Base-by-base conservation (phyloP, 257 asterid genomes). In the Agastache rugosa region DNA sequence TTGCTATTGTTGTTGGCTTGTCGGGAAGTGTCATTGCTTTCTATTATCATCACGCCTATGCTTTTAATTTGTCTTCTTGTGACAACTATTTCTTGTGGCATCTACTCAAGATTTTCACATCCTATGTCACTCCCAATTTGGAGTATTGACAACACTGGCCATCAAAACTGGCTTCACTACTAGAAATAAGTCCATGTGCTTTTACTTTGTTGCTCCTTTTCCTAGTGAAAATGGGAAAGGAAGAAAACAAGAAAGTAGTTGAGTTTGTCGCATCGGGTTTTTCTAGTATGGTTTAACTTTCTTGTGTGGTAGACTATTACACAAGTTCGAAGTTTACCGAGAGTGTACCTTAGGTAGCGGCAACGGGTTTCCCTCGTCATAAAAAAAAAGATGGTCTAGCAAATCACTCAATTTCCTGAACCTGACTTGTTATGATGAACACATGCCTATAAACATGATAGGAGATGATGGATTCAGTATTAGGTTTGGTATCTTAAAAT, bases 11-110 rank as follows among this genome's bases (percentile, higher is more conserved):
- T 79, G 91, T 77, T 79, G 81, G 72, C 74, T 80, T 90, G 96
- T 92, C 96, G 96, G 88, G 73, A 35, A 80, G 74, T 70, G 72
- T 54, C 69, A 37, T 65, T 64, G 80, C 96, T 85, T 84, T 87
- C 88, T 63, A 82, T 76, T 79, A 81, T 80, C 79, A 44, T 82
- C 95, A 92, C 87, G 91, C 90, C 85, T 74, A 41, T 63, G 69
- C 67, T 73, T 76, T 44, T 65, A 39, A 5, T 79, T 84, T 85
- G 88, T 81, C 91, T 74, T 80, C 84, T 81, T 79, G 62, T 78
- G 80, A 34, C n/a, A 69, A 62, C 72, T 71, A 19, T 69, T 76
- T 44, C 67, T 69, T 63, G 56, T 69, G 63, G 31, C 75, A 77
- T 70, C 23, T 48, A 68, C 45, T 58, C 71, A 64, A 74, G 11